Percentiles rank a stretch among this genome's conserved stretches.
phyloP scores from a whole-genome alignment of 2,329 filamentous ascomycete species.

The Xylariaceae sp. region DNA sequence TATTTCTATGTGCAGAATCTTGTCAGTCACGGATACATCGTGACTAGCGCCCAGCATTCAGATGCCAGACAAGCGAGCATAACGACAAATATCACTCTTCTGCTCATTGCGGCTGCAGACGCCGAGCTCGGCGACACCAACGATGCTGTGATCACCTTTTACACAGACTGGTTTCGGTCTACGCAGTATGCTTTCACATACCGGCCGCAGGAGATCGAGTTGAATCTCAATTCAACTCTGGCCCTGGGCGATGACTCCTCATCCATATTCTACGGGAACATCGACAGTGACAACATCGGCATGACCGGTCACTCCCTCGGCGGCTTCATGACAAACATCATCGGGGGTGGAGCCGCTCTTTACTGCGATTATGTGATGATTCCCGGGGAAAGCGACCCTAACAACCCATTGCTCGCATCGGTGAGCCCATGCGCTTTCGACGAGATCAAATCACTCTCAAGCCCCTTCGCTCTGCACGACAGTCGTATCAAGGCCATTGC shows the following conservation, averaged over 20 bases:
- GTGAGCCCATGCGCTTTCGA: constrained; percentile 13
- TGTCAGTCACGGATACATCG: constrained; percentile 14
- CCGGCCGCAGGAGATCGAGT: constrained; percentile 12
- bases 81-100: constrained; percentile 1
- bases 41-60: constrained; percentile 11
- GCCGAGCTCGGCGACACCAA: constrained; percentile 8
- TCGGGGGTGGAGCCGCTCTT: constrained; percentile 12
- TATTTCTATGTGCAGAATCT: constrained; percentile 18
- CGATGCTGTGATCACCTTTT: constrained; percentile 11
- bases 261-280: constrained; percentile 5
- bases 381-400: constrained; percentile 3
- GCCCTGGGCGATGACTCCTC: constrained; percentile 1
- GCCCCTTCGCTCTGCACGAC: constrained; percentile 11
- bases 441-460: constrained; percentile 1
- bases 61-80: constrained; percentile 9
- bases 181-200: constrained; percentile 15
- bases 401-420: constrained; percentile 4
- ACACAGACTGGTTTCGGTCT: constrained; percentile 14
- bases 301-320: constrained; percentile 16
- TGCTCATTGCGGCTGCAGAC: constrained; percentile 5
- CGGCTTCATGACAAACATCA: constrained; percentile 12
- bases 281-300: constrained; percentile 10
- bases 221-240: constrained; percentile 10
- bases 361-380: constrained; percentile 13
- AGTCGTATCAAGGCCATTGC: constrained; percentile 14